Base-by-base conservation (phyloP, 306 rosid genomes). In the Ormosia emarginata region DNA sequence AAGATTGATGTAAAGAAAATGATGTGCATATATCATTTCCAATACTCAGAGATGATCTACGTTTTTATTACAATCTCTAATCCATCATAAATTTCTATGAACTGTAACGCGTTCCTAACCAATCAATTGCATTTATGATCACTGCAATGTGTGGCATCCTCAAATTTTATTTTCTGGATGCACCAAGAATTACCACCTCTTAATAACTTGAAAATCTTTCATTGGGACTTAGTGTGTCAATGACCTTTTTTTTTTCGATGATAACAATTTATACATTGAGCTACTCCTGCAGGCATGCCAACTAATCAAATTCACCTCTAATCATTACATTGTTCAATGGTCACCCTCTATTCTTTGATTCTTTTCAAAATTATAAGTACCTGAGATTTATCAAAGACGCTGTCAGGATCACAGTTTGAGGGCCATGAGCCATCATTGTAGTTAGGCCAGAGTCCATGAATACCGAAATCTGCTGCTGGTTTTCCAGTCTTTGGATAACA, bases 361-460 rank as follows among this genome's bases (percentile, higher is more conserved):
- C 1, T 7, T 65, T 66, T 32, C 4, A 8, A 63, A 30, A 39
- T 4, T 37, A 8, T 4, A 29, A 44, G 47, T 71, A 92, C 97
- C 94, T 87, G 74, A 62, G 97, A 86, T 81, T 86, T 89, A 75
- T 91, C 93, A 80, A 93, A 93, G 65, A 87, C 86, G 32, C 91
- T 93, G 13, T 74, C 94, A 6, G 92, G 90, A 44, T 93, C 89
- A 67, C 95, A 92, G 64, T 86, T 92, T 6, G 93, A 89, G 15
- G 97, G 97, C 81, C 90, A 90, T 1, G 93, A 79, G 2, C 97
- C 97, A 82, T 92, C 91, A 0, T 89, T 82, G 84, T 85, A 88
- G 70, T 90, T 92, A 3, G 95, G 97, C 97, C 97, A 92, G 0
- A 92, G 88, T 15, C 97, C 93, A 82, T 90, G 94, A 59, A 92